These are phyloP conservation scores for Medicago lupulina DNA, from an alignment of 306 rosid species.

Conservation along the genomic window DNA sequence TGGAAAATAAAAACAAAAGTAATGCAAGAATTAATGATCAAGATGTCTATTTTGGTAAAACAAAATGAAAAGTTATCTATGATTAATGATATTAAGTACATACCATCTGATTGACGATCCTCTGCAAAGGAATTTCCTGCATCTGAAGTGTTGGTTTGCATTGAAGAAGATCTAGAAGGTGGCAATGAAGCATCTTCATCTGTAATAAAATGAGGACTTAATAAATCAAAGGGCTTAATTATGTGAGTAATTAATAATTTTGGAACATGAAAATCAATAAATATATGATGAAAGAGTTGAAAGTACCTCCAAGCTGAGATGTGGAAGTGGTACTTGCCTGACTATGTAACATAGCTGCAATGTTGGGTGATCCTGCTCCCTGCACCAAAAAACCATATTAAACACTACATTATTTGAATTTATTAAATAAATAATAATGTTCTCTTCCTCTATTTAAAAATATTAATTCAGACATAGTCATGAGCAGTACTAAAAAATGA, in stretches of 20 bases:
- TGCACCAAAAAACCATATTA: slow-evolving; percentile 30
- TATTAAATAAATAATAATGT: neutral
- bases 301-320: slow-evolving; percentile 62
- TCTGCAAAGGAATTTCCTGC: slow-evolving; percentile 56
- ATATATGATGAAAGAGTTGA: neutral
- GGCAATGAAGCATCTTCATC: slow-evolving; percentile 63
- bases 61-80: no score
- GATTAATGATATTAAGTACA: slow-evolving; percentile 1
- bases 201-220: no score
- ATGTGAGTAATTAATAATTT: no score
- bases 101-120: slow-evolving; percentile 68
- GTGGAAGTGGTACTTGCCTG: slow-evolving; percentile 56
- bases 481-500: neutral
- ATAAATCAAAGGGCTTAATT: no score
- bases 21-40: neutral
- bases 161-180: slow-evolving; percentile 60
- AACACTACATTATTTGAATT: no score
- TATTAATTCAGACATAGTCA: neutral
- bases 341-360: slow-evolving; percentile 51
- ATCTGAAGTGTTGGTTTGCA: slow-evolving; percentile 51
- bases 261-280: neutral
- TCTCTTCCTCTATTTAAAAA: no score
- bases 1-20: neutral
- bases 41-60: no score
- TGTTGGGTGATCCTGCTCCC: slow-evolving; percentile 57